phyloP scores from a whole-genome alignment of 2,329 filamentous ascomycete species.

The Cordyceps cateniannulata region DNA sequence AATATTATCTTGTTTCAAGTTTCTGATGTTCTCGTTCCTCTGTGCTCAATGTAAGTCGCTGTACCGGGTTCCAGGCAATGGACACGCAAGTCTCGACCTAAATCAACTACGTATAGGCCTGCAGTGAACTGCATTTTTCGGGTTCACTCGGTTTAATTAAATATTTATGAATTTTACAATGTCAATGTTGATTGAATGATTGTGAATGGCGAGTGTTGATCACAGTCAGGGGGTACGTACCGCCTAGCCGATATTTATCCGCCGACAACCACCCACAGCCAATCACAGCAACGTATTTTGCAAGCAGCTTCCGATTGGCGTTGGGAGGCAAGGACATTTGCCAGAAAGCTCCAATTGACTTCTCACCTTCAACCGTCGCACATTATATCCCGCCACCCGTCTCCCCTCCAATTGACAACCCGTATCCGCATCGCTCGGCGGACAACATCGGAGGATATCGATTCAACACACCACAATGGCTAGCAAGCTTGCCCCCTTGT shows the following conservation, averaged over 20 bases:
- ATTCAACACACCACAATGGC: constrained; percentile 54
- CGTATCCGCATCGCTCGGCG: not conserved
- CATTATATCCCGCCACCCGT: constrained; percentile 17
- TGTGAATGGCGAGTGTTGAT: too few species aligned
- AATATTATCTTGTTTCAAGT: too few species aligned
- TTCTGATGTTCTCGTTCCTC: too few species aligned
- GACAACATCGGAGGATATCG: not conserved
- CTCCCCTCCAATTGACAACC: constrained; percentile 16
- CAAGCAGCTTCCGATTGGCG: constrained; percentile 27
- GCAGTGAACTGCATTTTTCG: too few species aligned
- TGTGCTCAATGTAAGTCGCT: too few species aligned
- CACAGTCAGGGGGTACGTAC: too few species aligned
- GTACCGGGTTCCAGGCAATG: too few species aligned
- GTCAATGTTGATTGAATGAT: too few species aligned
- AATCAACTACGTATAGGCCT: too few species aligned
- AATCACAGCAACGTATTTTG: constrained; percentile 28
- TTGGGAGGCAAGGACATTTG: constrained; percentile 28
- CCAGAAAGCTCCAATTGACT: constrained; percentile 21
- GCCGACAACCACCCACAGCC: constrained; percentile 15
- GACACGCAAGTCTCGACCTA: too few species aligned
- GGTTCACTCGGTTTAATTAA: too few species aligned
- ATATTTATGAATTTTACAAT: too few species aligned
- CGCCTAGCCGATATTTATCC: constrained; percentile 22
- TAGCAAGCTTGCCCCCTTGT: constrained; percentile 70
- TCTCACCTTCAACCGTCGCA: constrained; percentile 17